Evolutionary conservation across 192 early-diverging fungal genomes (phyloP), one percentile per base, ranked within the genome.

Genomic region (Geranomyces michiganensis): DNA sequence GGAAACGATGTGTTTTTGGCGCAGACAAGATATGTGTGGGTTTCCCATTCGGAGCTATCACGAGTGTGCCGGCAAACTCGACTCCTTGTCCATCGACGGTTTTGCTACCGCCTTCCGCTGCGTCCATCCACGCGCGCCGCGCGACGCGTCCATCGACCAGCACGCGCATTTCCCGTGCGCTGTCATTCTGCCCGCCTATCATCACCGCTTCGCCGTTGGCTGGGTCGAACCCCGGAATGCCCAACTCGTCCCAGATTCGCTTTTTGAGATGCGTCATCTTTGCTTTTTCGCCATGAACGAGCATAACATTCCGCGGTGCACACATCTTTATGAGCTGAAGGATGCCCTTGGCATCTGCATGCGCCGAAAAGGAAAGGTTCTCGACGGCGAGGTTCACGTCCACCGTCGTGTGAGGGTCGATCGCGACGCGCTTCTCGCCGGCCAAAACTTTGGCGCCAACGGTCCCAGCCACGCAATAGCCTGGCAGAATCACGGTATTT

Each of bases 401-500:
- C 13, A 84, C 56, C 22, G 51, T 60, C 21, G 88, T 92, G 60
- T 85, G 90, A 24, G 81, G 74, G 79, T 97, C 97, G 10, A 94
- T 84, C 10, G 92, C 86, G 45, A 99, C 93, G 15, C 83, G 69
- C 66, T 95, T 95, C 71, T 93, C 90, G 3, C 94, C 94, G 26
- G 90, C 88, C 41, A 99, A 81, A 0, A 99, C 95, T 48, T 93
- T 92, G 33, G 93, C 91, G 7, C 97, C 97, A 13, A 99, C 92
- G 0, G 97, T 99, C 24, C 97, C 97, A 0, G 97, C 88, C 0
- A 95, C 93, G 79, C 97, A 99, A 78, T 93, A 99, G 13, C 97
- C 97, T 8, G 97, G 97, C 89, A 99, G 89, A 67, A 99, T 96
- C 32, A 97, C 85, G 93, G 96, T 97, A 67, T 99, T 99, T 67